phyloP scores from a whole-genome alignment of 352 stramenopile species.

The Globisporangium okanoganense region DNA sequence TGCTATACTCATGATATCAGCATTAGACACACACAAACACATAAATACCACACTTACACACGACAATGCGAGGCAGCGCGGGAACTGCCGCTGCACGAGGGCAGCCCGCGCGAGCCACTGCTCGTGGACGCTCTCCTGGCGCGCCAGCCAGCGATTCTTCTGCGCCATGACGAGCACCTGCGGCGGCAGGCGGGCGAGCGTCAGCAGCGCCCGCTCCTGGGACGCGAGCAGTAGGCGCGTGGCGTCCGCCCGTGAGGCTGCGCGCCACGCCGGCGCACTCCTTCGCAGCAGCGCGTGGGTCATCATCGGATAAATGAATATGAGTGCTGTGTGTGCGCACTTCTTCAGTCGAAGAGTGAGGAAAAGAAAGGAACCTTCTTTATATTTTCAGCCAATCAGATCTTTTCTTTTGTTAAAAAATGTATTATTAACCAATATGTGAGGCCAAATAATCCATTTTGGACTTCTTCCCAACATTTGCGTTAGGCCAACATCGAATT shows the following conservation, averaged over 20 bases:
- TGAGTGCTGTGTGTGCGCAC: not conserved
- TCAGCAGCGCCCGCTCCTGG: not conserved
- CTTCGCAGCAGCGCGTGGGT: slow-evolving; percentile 11
- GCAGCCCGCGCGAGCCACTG: slow-evolving; percentile 2
- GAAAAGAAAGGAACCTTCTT: not conserved
- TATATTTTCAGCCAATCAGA: not conserved
- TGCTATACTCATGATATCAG: not conserved
- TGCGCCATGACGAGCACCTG: slow-evolving; percentile 12
- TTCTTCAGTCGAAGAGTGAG: not conserved
- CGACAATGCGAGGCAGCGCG: slow-evolving; percentile 17
- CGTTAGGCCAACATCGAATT: not conserved
- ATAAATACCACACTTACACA: slow-evolving; percentile 2
- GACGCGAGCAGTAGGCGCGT: slow-evolving; percentile 3
- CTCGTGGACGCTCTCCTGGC: slow-evolving; percentile 2
- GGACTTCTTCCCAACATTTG: too few species aligned
- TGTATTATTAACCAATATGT: not conserved
- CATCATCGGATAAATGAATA: slow-evolving; percentile 2
- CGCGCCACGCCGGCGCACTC: not conserved
- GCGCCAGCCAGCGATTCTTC: slow-evolving; percentile 11
- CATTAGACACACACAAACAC: not conserved
- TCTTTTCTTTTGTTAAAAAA: not conserved
- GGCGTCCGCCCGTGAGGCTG: not conserved
- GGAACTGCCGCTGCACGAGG: slow-evolving; percentile 7
- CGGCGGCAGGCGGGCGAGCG: slow-evolving; percentile 10
- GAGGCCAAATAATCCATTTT: not conserved